Evolutionary conservation across 495 filamentous ascomycete genomes (phyloP), one percentile per base, ranked within the genome.

Genomic region (Penicillium crystallinum): DNA sequence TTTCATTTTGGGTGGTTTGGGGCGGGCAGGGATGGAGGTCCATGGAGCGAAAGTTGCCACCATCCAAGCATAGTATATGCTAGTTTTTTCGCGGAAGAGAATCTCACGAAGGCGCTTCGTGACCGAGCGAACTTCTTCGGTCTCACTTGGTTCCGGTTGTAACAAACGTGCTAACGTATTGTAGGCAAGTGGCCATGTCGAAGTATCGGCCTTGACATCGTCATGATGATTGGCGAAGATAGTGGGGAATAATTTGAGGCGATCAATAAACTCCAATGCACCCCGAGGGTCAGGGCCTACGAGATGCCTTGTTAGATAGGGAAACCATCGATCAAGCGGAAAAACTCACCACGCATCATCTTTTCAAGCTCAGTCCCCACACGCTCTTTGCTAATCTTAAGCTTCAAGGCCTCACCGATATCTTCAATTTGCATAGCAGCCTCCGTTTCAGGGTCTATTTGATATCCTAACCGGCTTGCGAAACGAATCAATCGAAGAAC

Each of bases 381-480:
- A 40, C 93, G 76, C 65, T 99, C 93, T 27, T 91, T 81, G 57
- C 87, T 96, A 48, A 99, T 97, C 67, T 99, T 99, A 4, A 87
- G 63, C 53, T 77, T 81, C n/a, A 99, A 70, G 17, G 87, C 87
- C 9, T 82, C 73, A 53, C 88, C 76, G 49, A 98, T 95, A 12
- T 78, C 76, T 8, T 65, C 59, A 54, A 95, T 77, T 27, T 73
- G 78, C 95, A 99, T 99, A 3, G 85, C 84, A 29, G 65, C 46
- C 63, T 87, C 80, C 0, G 85, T 83, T 40, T 81, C 75, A 0
- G 65, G 54, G 49, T 90, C 88, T 46, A 97, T 95, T 10, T 62
- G 64, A 61, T 95, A 99, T 31, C 77, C 81, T 35, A 97, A 74
- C 25, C 91, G 75, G 57, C 87, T 95, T 3, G 92, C 89, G 70